Conservation (phyloP, 2,329 filamentous ascomycete genomes). For the Trichophaea hybrida region DNA sequence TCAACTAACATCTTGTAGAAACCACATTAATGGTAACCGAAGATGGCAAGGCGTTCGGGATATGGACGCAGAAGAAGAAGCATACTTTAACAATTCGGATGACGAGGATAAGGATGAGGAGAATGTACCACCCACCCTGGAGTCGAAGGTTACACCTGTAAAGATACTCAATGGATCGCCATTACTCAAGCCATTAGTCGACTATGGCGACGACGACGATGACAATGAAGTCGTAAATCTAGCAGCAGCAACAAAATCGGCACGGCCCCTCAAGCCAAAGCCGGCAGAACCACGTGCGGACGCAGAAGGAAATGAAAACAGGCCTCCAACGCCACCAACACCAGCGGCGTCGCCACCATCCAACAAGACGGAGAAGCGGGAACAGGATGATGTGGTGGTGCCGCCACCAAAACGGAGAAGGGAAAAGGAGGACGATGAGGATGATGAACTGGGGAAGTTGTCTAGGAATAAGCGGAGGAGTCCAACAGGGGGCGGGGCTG, state of each 20-base stretch:
- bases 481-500: conserved; percentile 8
- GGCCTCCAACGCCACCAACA: background rate
- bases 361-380: conserved; percentile 26
- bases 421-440: conserved; percentile 67
- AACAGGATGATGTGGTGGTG: conserved; percentile 29
- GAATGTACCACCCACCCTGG: conserved; percentile 29
- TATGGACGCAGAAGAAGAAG: conserved; percentile 72
- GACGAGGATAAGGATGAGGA: conserved; percentile 52
- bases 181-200: conserved; percentile 60
- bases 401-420: conserved; percentile 66
- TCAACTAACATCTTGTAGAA: conserved; percentile 28
- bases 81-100: conserved; percentile 85
- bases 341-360: conserved; percentile 5
- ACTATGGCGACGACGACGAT: conserved; percentile 75
- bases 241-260: conserved; percentile 34
- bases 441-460: conserved; percentile 79
- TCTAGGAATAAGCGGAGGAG: conserved; percentile 32
- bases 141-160: conserved; percentile 12
- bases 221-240: conserved; percentile 61
- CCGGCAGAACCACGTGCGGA: conserved; percentile 26
- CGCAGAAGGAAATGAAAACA: conserved; percentile 7
- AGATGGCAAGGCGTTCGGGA: conserved; percentile 62
- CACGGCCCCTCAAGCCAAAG: background rate
- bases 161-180: conserved; percentile 34
- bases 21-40: conserved; percentile 42